phyloP scores from a whole-genome alignment of 2,329 filamentous ascomycete genomes.

The Claviceps monticola region DNA sequence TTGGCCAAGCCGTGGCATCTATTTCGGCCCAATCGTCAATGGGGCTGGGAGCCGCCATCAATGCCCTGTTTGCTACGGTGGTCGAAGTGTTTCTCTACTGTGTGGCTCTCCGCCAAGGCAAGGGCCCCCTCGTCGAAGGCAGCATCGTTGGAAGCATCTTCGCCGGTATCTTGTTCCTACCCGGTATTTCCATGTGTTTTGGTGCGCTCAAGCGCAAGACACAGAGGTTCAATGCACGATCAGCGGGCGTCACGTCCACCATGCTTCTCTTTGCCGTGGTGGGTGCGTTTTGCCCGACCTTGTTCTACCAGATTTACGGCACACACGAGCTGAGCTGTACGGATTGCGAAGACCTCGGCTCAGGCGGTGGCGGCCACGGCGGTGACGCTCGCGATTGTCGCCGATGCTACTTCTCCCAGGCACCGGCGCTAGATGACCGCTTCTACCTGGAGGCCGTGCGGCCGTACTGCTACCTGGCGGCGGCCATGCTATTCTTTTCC shows the following conservation, averaged over 20 bases:
- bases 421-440: slow-evolving; percentile 66
- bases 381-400: slow-evolving; percentile 59
- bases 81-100: slow-evolving; percentile 98
- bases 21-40: slow-evolving; percentile 98
- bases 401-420: slow-evolving; percentile 86
- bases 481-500: slow-evolving; percentile 73
- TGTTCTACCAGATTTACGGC: slow-evolving; percentile 98
- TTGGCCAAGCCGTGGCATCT: slow-evolving; percentile 93
- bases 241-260: slow-evolving; percentile 90
- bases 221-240: slow-evolving; percentile 93
- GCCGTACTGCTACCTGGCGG: slow-evolving; percentile 85
- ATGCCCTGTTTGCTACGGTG: slow-evolving; percentile 94
- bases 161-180: slow-evolving; percentile 86
- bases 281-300: slow-evolving; percentile 83
- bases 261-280: slow-evolving; percentile 97
- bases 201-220: slow-evolving; percentile 96
- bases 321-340: slow-evolving; percentile 89
- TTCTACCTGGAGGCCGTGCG: slow-evolving; percentile 87
- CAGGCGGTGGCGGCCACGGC: slow-evolving; percentile 15
- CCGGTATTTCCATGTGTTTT: slow-evolving; percentile 96
- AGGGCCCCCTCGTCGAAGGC: slow-evolving; percentile 84
- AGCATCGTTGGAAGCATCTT: slow-evolving; percentile 98
- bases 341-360: slow-evolving; percentile 37
- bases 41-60: slow-evolving; percentile 92
- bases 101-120: slow-evolving; percentile 82